Evolutionary conservation across 306 rosid genomes (phyloP).

Genomic region (Castanospermum australe): DNA sequence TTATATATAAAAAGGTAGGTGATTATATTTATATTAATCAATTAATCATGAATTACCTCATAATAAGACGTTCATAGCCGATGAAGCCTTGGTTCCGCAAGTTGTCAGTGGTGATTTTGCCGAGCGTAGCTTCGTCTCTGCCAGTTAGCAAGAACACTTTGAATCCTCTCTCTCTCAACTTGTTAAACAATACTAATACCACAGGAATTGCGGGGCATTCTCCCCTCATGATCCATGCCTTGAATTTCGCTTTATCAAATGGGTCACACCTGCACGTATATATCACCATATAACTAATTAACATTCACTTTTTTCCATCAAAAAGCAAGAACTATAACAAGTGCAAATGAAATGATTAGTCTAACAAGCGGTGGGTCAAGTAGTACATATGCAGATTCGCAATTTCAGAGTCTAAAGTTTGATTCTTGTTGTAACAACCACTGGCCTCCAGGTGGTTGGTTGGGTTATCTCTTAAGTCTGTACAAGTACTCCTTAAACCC

Average conservation of each 20-base stretch:
- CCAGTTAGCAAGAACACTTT: conserved; percentile 76
- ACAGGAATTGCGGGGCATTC: conserved; percentile 51
- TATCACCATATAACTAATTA: too few species aligned
- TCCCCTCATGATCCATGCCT: conserved; percentile 68
- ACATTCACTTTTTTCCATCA: background rate
- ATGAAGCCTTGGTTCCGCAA: conserved; percentile 63
- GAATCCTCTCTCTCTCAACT: conserved; percentile 47
- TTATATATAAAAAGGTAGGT: background rate
- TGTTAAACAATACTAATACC: conserved; percentile 34
- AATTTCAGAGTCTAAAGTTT: too few species aligned
- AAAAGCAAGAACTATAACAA: background rate
- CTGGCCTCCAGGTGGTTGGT: too few species aligned
- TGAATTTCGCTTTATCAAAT: conserved; percentile 63
- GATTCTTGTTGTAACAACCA: too few species aligned
- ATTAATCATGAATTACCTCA: conserved; percentile 74
- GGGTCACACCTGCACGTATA: conserved; percentile 61
- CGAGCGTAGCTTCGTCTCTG: conserved; percentile 55
- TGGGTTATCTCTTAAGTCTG: too few species aligned
- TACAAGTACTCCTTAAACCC: too few species aligned
- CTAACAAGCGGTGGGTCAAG: too few species aligned
- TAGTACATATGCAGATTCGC: too few species aligned
- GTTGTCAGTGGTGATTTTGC: conserved; percentile 53
- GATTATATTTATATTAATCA: background rate
- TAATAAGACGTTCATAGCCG: conserved; percentile 67
- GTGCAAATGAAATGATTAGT: too few species aligned